A percentile compares a stretch with the other conserved stretches of the same genome.
Evolutionary conservation across 2,329 filamentous ascomycete species (phyloP).

Genomic region (Cladophialophora psammophila): DNA sequence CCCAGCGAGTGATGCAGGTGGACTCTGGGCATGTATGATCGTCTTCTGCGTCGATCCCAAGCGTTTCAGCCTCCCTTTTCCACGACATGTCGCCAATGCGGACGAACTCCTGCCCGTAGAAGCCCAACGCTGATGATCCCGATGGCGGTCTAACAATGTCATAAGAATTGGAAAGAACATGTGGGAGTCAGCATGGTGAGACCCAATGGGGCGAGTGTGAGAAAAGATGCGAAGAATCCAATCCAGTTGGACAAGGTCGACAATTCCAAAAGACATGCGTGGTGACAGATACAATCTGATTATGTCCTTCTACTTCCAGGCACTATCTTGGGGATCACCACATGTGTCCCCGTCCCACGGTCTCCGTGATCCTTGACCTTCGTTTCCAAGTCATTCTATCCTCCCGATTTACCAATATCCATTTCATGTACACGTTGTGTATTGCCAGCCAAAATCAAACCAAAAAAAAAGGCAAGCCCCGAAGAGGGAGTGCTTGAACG

Average conservation of each 20-base stretch:
- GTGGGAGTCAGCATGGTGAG: conserved; percentile 5
- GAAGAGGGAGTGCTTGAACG: conserved; percentile 24
- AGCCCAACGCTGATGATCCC: neutral
- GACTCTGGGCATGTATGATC: conserved; percentile 1
- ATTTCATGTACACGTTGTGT: conserved; percentile 27
- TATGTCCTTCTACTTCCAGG: conserved; percentile 13
- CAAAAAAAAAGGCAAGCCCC: neutral
- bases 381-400: conserved; percentile 11
- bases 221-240: neutral
- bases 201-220: neutral
- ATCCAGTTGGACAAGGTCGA: neutral
- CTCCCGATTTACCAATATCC: conserved; percentile 10
- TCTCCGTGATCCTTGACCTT: neutral
- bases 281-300: conserved; percentile 14
- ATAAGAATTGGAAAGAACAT: neutral
- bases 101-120: neutral
- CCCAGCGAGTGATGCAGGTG: neutral
- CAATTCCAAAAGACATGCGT: neutral
- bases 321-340: conserved; percentile 8
- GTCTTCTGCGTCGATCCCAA: neutral
- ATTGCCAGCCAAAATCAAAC: conserved; percentile 5
- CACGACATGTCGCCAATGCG: neutral
- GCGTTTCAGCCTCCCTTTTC: neutral
- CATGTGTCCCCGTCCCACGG: neutral
- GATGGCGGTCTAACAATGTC: neutral